Percentiles rank a stretch among this genome's conserved stretches.
phyloP scores from a whole-genome alignment of 2,329 filamentous ascomycete genomes.

The Nothophaeocryptopus gaeumannii region DNA sequence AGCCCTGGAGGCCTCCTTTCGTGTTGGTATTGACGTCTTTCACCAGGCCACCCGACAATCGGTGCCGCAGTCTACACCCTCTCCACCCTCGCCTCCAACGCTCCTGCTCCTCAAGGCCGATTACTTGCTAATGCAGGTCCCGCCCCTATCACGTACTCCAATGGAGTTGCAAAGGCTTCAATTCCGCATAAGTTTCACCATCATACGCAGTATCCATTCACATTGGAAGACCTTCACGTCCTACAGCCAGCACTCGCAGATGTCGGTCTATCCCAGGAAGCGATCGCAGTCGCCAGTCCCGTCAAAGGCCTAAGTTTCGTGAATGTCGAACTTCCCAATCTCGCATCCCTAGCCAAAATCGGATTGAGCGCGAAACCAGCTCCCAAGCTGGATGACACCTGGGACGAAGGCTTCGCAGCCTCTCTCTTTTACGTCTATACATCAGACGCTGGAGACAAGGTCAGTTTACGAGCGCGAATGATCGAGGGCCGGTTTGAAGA shows the following conservation, averaged over 20 bases:
- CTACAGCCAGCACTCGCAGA: constrained; percentile 37
- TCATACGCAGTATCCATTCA: constrained; percentile 45
- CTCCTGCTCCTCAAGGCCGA: constrained; percentile 29
- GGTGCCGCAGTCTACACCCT: constrained; percentile 53
- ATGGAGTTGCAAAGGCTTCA: constrained; percentile 53
- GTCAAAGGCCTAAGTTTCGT: constrained; percentile 73
- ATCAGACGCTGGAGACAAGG: constrained; percentile 20
- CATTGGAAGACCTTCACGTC: constrained; percentile 32
- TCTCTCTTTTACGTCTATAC: constrained; percentile 59
- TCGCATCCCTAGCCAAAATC: constrained; percentile 56
- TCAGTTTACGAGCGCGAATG: constrained; percentile 59
- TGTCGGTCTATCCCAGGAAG: constrained; percentile 7
- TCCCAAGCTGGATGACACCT: constrained; percentile 45
- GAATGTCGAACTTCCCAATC: constrained; percentile 59
- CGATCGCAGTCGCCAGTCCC: constrained; percentile 45
- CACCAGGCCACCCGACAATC: constrained; percentile 53
- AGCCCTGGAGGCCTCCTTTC: too few species aligned
- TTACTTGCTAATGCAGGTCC: constrained; percentile 47
- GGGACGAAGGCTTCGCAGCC: constrained; percentile 54
- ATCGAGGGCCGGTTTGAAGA: constrained; percentile 51
- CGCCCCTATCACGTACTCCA: constrained; percentile 39
- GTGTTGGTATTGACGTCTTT: too few species aligned
- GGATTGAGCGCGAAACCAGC: constrained; percentile 38
- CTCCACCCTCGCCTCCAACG: constrained; percentile 28
- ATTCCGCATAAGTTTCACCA: constrained; percentile 67